Evolutionary conservation across 2,329 filamentous ascomycete genomes (phyloP), one percentile per base, ranked within the genome.

Genomic region (Helotiales sp.): DNA sequence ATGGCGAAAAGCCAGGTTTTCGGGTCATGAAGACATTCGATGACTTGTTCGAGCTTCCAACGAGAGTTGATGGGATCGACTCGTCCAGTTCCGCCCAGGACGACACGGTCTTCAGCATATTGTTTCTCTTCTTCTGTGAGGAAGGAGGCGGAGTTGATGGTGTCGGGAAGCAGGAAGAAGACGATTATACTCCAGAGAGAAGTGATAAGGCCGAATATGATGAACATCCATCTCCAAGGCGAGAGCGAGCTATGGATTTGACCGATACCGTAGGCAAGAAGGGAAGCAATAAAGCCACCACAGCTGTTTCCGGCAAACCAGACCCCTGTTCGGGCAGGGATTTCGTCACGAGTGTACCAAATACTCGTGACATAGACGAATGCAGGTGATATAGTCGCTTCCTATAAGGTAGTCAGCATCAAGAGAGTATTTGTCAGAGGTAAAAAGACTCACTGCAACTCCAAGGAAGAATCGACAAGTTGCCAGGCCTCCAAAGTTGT

Each of bases 161-260:
- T 74, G 58, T 84, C 78, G 0, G 82, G 83, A 2, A 85, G 76
- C 5, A 79, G 66, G 24, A 76, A 61, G 58, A 78, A 76, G 44
- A 85, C 63, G 1, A 77, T 72, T 2, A 82, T 72, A 0, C 75
- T 76, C 77, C 81, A 81, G 2, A 82, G 62, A 52, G 53, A 54
- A 1, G 65, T 85, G 0, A 70, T 66, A 0, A 75, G 57, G 0
- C 83, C 82, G 1, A 84, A 74, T 53, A 68, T 65, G 25, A 68
- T 80, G 66, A 82, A 85, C 77, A 86, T 81, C 78, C 79, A 83
- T 51, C 77, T 75, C 81, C 82, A 85, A 3, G 79, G 77, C 17
- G 72, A 73, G 15, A 84, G 65, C 12, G 68, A 58, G 48, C 77
- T 71, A 15, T 75, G 63, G 40, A 84, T 74, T 59, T 86, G 82